Evolutionary conservation across 2,329 filamentous ascomycete species (phyloP), one percentile per base, ranked within the genome.

Genomic region (Claviceps quebecensis): DNA sequence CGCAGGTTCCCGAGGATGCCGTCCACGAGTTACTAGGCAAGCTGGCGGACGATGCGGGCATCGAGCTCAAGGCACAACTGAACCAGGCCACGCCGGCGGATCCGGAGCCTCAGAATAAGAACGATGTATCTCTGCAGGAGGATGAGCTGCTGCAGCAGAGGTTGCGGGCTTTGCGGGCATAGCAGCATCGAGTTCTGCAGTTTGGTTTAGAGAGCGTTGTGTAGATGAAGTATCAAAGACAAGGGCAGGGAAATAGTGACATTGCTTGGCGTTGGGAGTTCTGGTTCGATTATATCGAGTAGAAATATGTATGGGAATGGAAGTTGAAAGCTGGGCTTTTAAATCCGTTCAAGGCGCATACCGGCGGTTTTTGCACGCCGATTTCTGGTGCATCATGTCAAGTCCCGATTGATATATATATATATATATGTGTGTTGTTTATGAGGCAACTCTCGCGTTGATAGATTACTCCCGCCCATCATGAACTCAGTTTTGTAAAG

Each of bases 11-110:
- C 72, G 68, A 95, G 64, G 88, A 94, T 59, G 87, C 90, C 58
- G 87, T 95, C 2, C 88, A 95, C 66, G 82, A 87, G 58, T 70
- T 95, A 55, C 84, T 95, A 69, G 84, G 80, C 56, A 86, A 94
- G 69, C 80, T 93, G 44, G 88, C 88, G 56, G 89, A 95, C 65
- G 88, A 94, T 66, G 87, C 86, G 9, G 89, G 89, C 50, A 79
- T 95, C 49, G 86, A 93, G 67, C 73, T 95, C 55, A 81, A 81
- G 58, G 78, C 84, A 63, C 86, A 93, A 68, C 81, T 95, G 56
- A 76, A 71, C 60, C 65, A 72, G 52, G 75, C 76, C 2, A 75
- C 73, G 41, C 73, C 77, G 22, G 73, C 74, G 56, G 76, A 73
- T 60, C 73, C 74, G 26, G 81, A 83, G 46, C 77, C 83, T 16